Percentiles rank a stretch among this genome's conserved stretches.
Evolutionary conservation across 2,329 filamentous ascomycete species (phyloP).

Genomic region (Claviceps sp.): DNA sequence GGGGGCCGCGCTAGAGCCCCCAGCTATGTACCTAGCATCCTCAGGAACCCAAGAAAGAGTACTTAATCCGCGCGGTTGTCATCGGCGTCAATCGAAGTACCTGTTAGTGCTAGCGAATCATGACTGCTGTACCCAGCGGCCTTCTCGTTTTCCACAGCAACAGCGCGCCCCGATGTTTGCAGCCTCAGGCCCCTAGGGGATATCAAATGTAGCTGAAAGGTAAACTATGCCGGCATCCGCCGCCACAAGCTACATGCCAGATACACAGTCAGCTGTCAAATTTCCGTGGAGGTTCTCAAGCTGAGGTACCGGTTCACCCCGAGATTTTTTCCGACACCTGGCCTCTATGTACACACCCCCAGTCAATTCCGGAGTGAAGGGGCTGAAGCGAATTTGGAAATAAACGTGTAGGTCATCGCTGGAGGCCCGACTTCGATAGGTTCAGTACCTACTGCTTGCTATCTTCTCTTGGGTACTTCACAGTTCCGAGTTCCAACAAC

Average conservation of each 20-base stretch:
- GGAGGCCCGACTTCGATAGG: neutral
- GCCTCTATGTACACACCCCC: neutral
- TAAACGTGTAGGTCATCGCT: neutral
- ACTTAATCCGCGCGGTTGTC: neutral
- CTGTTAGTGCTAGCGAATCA: neutral
- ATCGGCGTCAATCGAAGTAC: conserved; percentile 3
- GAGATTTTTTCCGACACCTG: conserved; percentile 13
- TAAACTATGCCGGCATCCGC: neutral
- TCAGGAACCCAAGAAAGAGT: conserved; percentile 4
- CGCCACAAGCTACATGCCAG: neutral
- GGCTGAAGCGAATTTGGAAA: too few species aligned
- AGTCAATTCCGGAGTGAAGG: too few species aligned
- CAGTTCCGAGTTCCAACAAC: too few species aligned
- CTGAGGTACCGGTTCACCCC: conserved; percentile 22
- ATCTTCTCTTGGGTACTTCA: too few species aligned
- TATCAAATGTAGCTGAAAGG: neutral
- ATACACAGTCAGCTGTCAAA: neutral
- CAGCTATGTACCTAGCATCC: conserved; percentile 7
- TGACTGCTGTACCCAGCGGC: too few species aligned
- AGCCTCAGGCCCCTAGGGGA: conserved; percentile 20
- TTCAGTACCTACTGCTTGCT: too few species aligned
- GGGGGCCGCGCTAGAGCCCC: conserved; percentile 23
- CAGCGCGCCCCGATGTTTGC: conserved; percentile 12
- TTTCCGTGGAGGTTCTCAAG: neutral
- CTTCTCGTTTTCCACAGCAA: conserved; percentile 18